phyloP scores from a whole-genome alignment of 2,329 filamentous ascomycete species.

The Helotiales sp. region DNA sequence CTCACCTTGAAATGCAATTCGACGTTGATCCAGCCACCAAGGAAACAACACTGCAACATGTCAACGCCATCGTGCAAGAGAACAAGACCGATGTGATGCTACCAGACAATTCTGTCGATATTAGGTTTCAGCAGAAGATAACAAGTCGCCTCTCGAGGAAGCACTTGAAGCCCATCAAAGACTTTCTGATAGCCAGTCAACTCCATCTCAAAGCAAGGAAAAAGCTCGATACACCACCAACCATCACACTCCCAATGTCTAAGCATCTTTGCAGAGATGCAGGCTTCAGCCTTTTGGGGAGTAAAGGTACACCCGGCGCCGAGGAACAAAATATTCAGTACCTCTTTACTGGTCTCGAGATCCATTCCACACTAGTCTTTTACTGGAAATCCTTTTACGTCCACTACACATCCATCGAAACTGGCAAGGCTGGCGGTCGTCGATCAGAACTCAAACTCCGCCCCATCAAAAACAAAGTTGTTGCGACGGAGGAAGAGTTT shows the following conservation, averaged over 20 bases:
- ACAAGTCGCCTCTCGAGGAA: constrained; percentile 5
- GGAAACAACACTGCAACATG: constrained; percentile 15
- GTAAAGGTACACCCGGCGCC: not conserved
- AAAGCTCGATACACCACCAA: constrained; percentile 28
- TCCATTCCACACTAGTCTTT: constrained; percentile 24
- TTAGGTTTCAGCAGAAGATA: constrained; percentile 32
- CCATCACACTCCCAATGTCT: constrained; percentile 30
- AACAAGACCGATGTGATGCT: constrained; percentile 33
- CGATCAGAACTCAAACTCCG: constrained; percentile 29
- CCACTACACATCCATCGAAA: constrained; percentile 31
- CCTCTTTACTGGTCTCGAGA: constrained; percentile 34
- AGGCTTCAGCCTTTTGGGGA: constrained; percentile 13
- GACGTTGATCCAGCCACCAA: constrained; percentile 15
- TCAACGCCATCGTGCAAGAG: constrained; percentile 28
- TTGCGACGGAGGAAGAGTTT: constrained; percentile 17
- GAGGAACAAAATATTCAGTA: constrained; percentile 33
- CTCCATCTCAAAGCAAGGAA: constrained; percentile 12
- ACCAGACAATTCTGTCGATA: constrained; percentile 32
- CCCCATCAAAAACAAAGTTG: constrained; percentile 12
- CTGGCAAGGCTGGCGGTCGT: constrained; percentile 33
- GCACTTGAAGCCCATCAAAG: constrained; percentile 6
- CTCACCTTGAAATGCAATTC: constrained; percentile 33
- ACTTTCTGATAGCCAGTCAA: constrained; percentile 26
- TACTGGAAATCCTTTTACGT: constrained; percentile 28
- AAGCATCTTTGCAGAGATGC: constrained; percentile 22